A percentile compares a stretch with the other conserved stretches of the same genome.
Evolutionary conservation across 2,329 filamentous ascomycete genomes (phyloP).

Genomic region (Chaetomium strumarium): DNA sequence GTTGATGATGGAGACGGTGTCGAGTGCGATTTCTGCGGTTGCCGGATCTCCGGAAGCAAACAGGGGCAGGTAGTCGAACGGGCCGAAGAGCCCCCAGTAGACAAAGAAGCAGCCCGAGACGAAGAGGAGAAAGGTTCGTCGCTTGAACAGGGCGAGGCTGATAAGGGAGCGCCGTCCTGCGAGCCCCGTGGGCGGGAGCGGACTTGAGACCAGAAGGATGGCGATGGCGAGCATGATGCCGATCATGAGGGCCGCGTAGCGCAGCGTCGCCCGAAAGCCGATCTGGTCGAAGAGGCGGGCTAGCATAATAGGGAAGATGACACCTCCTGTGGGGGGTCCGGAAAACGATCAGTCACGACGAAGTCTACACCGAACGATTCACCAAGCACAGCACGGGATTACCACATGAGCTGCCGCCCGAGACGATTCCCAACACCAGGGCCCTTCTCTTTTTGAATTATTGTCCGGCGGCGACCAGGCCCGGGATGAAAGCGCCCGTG

Average conservation of each 20-base stretch:
- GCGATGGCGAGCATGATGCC: slow-evolving; percentile 5
- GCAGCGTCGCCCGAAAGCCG: slow-evolving; percentile 3
- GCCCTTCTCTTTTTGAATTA: slow-evolving; percentile 2
- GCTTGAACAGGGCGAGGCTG: background rate
- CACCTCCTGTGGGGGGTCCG: background rate
- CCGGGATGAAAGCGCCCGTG: background rate
- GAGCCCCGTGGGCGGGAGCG: background rate
- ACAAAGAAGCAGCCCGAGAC: slow-evolving; percentile 4
- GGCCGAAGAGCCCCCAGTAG: slow-evolving; percentile 7
- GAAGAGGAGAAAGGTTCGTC: slow-evolving; percentile 1
- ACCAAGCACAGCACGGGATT: background rate
- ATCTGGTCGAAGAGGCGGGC: slow-evolving; percentile 7
- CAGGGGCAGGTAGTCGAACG: slow-evolving; percentile 5
- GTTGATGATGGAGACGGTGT: slow-evolving; percentile 5
- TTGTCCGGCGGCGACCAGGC: background rate
- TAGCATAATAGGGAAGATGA: slow-evolving; percentile 6
- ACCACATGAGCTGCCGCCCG: background rate
- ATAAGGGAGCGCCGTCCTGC: background rate
- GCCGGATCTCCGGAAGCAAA: background rate
- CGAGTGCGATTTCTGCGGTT: background rate
- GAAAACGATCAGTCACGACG: background rate
- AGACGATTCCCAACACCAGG: background rate
- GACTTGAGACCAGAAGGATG: slow-evolving; percentile 1
- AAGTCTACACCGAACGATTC: background rate
- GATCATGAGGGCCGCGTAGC: slow-evolving; percentile 3